Percentiles rank a stretch among this genome's conserved stretches.
Conservation (phyloP, 148 eudicot genomes). For the Amaranthus cruentus region DNA sequence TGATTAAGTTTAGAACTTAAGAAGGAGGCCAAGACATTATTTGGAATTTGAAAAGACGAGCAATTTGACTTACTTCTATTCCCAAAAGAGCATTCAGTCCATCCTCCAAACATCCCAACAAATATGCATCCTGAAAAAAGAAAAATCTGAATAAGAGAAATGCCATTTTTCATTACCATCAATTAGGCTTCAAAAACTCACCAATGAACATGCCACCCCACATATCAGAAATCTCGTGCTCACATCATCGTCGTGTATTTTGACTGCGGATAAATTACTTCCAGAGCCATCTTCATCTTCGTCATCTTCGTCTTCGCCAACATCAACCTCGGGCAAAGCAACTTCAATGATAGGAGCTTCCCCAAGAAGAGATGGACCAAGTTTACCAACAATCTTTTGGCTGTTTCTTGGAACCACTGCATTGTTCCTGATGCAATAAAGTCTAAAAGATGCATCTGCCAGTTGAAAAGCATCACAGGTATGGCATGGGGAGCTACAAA, state of each 20-base stretch:
- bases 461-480: slow-evolving; percentile 92
- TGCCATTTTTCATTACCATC: slow-evolving; percentile 10
- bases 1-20: not conserved
- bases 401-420: slow-evolving; percentile 39
- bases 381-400: slow-evolving; percentile 29
- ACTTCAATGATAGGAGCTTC: slow-evolving; percentile 72
- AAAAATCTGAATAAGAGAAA: slow-evolving; percentile 17
- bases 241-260: slow-evolving; percentile 84
- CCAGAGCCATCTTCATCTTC: slow-evolving; percentile 52
- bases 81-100: slow-evolving; percentile 85
- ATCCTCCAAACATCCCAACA: slow-evolving; percentile 78
- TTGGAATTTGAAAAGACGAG: not conserved
- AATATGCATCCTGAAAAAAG: slow-evolving; percentile 58
- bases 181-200: slow-evolving; percentile 33
- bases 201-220: slow-evolving; percentile 62
- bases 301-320: slow-evolving; percentile 24
- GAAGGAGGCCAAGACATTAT: not conserved
- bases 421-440: slow-evolving; percentile 69
- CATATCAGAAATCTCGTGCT: slow-evolving; percentile 74
- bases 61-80: slow-evolving; percentile 69
- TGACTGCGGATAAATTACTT: slow-evolving; percentile 60
- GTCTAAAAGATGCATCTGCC: slow-evolving; percentile 78
- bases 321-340: slow-evolving; percentile 52
- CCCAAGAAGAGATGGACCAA: slow-evolving; percentile 81
- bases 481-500: slow-evolving; percentile 83